Conservation (phyloP, 2,329 filamentous ascomycete genomes). For the Xylariales sp. region DNA sequence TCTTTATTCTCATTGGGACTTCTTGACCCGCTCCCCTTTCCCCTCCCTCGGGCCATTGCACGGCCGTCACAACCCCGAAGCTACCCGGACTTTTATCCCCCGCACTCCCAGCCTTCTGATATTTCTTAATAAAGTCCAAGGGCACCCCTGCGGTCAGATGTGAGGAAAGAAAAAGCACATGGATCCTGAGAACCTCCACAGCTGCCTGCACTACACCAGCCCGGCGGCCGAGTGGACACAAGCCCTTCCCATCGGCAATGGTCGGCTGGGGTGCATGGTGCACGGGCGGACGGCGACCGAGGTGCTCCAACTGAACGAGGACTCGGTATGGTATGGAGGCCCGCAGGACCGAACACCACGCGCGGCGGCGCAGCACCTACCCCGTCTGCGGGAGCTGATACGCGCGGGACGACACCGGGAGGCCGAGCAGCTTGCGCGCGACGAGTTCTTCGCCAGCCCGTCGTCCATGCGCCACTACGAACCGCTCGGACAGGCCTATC, state of each 20-base stretch:
- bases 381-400: constrained; percentile 33
- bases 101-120: too few species aligned
- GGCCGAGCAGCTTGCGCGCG: constrained; percentile 34
- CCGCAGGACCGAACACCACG: constrained; percentile 36
- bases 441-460: constrained; percentile 39
- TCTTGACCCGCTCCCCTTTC: too few species aligned
- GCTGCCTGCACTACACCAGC: constrained; percentile 2
- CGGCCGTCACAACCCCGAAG: too few species aligned
- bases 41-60: too few species aligned
- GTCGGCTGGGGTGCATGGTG: constrained; percentile 37
- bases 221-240: constrained; percentile 10
- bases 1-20: too few species aligned
- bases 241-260: constrained; percentile 44
- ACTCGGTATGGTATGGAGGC: constrained; percentile 42
- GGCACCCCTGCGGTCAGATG: too few species aligned
- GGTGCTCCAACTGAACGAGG: constrained; percentile 41
- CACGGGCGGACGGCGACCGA: constrained; percentile 39
- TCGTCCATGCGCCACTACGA: constrained; percentile 43
- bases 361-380: constrained; percentile 31
- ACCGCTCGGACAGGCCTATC: constrained; percentile 21
- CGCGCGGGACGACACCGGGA: constrained; percentile 31
- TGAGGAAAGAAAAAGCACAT: neutral
- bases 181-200: constrained; percentile 1
- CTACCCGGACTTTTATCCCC: too few species aligned
- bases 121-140: too few species aligned